Evolutionary conservation across 306 rosid species (phyloP).

Genomic region (Lathyrus tuberosus): DNA sequence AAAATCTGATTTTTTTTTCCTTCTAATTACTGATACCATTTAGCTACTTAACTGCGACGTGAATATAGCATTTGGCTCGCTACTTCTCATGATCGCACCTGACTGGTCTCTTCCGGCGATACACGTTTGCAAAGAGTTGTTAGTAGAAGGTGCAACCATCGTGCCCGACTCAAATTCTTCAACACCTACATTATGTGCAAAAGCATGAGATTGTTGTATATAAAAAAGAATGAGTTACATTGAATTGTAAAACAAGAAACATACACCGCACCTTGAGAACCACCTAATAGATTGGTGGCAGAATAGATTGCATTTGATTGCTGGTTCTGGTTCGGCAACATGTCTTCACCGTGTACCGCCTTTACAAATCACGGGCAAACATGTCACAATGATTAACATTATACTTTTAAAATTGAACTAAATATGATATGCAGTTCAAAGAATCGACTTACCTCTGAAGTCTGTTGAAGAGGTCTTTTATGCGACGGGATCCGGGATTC

Average conservation of each 20-base stretch:
- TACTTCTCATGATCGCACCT: constrained; percentile 42
- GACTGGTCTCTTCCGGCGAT: constrained; percentile 45
- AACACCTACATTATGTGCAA: background rate
- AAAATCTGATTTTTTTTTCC: constrained; percentile 37
- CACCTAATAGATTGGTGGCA: constrained; percentile 49
- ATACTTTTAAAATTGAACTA: background rate
- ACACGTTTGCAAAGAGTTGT: constrained; percentile 45
- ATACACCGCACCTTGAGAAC: constrained; percentile 39
- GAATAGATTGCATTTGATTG: constrained; percentile 44
- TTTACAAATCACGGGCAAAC: constrained; percentile 36
- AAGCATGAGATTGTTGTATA: constrained; percentile 9
- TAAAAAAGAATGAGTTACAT: constrained; percentile 14
- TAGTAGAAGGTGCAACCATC: constrained; percentile 34
- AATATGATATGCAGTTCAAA: background rate
- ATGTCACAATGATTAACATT: constrained; percentile 26
- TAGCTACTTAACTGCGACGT: constrained; percentile 55
- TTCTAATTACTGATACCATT: background rate
- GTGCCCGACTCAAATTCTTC: constrained; percentile 44
- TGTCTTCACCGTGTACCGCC: constrained; percentile 50
- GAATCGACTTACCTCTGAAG: constrained; percentile 62
- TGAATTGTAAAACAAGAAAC: constrained; percentile 28
- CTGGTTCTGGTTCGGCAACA: constrained; percentile 56
- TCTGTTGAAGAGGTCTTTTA: constrained; percentile 51
- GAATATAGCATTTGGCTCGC: constrained; percentile 45
- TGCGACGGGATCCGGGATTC: constrained; percentile 56